Base-by-base conservation (phyloP, 331 rosid genomes). In the Erythrophleum ivorense region DNA sequence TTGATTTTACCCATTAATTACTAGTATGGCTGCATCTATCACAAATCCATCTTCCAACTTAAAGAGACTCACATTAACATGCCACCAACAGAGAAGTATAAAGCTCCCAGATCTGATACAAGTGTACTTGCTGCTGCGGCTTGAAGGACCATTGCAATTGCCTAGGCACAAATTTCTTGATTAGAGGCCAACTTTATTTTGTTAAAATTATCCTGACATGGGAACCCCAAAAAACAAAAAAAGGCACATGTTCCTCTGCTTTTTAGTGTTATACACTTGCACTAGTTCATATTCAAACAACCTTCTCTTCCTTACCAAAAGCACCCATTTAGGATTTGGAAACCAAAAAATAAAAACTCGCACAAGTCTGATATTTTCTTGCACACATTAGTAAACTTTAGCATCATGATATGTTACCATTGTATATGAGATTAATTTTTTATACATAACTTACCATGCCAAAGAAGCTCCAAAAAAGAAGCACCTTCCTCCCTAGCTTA, bases 21-120 rank as follows among this genome's bases (percentile, higher is more conserved):
- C 41, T 64, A 74, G 55, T 12, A 33, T 52, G 65, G 15, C 75
- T 77, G 85, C 78, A 64, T 84, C 76, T 29, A 60, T 21, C 70
- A 60, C 15, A 46, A 60, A 79, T 71, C 68, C 62, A 38, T 21
- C 57, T 77, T 81, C 71, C 10, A 38, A 18, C 76, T 81, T 80
- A 31, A 74, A 80, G 80, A 54, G 53, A 91, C 99, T 95, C 85
- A 95, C 99, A 92, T 50, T 72, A 95, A 86, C 94, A 91, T 95
- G 91, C 98, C 97, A 59, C 97, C 99, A 74, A 94, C 93, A 85
- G 98, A 91, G 41, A 93, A 87, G 83, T 89, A 93, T 84, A 89
- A 49, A 9, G 91, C 85, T 79, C 89, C 93, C 66, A 85, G 36
- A 14, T 71, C 72, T 64, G 97, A 83, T 75, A 85, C 81, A 41